Percentiles rank a stretch among this genome's conserved stretches.
These are phyloP conservation scores for Fonsecaea multimorphosa DNA, from an alignment of 2,329 filamentous ascomycete species.

Conservation along the genomic window DNA sequence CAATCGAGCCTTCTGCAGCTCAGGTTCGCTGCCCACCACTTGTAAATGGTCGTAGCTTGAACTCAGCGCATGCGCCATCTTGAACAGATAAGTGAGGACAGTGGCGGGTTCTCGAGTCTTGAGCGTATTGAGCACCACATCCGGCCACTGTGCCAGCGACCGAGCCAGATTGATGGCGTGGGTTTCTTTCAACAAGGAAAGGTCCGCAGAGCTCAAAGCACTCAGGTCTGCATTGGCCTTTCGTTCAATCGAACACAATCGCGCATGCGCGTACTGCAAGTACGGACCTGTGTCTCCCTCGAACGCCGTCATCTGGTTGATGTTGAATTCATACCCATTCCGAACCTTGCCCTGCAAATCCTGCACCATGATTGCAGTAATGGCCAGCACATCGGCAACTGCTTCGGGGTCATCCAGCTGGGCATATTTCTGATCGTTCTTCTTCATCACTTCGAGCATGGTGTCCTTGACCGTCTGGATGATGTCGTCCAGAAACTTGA, in stretches of 20 bases:
- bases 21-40: constrained; percentile 65
- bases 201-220: constrained; percentile 61
- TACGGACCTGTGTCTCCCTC: constrained; percentile 71
- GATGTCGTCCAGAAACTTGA: constrained; percentile 76
- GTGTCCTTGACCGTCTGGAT: constrained; percentile 82
- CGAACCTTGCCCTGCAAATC: constrained; percentile 91
- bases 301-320: constrained; percentile 69
- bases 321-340: constrained; percentile 70
- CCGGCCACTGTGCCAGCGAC: constrained; percentile 68
- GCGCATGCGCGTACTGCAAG: constrained; percentile 68
- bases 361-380: constrained; percentile 95
- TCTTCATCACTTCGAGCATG: constrained; percentile 97
- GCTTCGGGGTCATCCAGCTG: constrained; percentile 83
- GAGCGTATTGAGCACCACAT: constrained; percentile 66
- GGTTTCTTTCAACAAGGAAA: constrained; percentile 65
- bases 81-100: constrained; percentile 70
- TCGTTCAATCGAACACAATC: constrained; percentile 64
- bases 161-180: constrained; percentile 68
- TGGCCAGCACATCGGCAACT: constrained; percentile 86
- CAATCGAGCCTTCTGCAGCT: constrained; percentile 64
- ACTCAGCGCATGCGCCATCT: constrained; percentile 67
- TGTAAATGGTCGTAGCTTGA: constrained; percentile 68
- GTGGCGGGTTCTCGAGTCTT: constrained; percentile 72
- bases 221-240: constrained; percentile 58
- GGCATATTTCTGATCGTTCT: constrained; percentile 86